Percentiles rank a stretch among this genome's conserved stretches.
Evolutionary conservation across 768 basidiomycete genomes (phyloP).

Genomic region (Filobasidium wieringae): DNA sequence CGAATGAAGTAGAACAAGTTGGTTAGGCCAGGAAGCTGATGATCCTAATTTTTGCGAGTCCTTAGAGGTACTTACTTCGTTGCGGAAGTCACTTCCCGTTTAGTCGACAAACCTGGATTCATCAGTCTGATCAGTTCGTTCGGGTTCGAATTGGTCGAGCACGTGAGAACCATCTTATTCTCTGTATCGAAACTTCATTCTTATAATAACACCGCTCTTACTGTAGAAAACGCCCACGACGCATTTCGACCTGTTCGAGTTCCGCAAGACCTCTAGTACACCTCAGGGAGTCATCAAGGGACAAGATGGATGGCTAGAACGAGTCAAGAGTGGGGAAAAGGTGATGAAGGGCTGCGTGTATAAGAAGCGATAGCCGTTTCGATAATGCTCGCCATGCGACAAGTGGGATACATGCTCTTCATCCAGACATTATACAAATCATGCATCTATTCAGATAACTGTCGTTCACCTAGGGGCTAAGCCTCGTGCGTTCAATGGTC

Average conservation of each 20-base stretch:
- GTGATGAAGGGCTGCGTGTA: constrained; percentile 39
- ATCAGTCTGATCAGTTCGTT: constrained; percentile 33
- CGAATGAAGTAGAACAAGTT: neutral
- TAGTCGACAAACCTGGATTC: constrained; percentile 34
- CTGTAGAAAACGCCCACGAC: constrained; percentile 34
- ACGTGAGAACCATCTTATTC: constrained; percentile 15
- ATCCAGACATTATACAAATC: no score
- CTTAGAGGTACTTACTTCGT: constrained; percentile 34
- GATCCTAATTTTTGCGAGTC: neutral
- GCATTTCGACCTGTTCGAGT: constrained; percentile 38
- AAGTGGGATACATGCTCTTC: no score
- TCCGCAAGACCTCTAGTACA: constrained; percentile 25
- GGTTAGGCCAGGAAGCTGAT: no score
- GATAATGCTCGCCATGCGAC: no score
- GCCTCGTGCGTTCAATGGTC: neutral
- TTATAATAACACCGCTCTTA: neutral
- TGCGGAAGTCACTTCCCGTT: constrained; percentile 39
- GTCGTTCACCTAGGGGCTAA: neutral
- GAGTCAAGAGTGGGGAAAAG: constrained; percentile 33
- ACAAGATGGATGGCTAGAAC: constrained; percentile 28
- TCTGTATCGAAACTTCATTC: neutral
- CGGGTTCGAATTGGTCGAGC: constrained; percentile 31
- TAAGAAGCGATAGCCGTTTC: constrained; percentile 36
- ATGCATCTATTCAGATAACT: no score
- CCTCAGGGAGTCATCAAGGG: constrained; percentile 29